These are phyloP conservation scores for Eucalyptus lansdowneana DNA, from an alignment of 345 rosid species.

Conservation along the genomic window DNA sequence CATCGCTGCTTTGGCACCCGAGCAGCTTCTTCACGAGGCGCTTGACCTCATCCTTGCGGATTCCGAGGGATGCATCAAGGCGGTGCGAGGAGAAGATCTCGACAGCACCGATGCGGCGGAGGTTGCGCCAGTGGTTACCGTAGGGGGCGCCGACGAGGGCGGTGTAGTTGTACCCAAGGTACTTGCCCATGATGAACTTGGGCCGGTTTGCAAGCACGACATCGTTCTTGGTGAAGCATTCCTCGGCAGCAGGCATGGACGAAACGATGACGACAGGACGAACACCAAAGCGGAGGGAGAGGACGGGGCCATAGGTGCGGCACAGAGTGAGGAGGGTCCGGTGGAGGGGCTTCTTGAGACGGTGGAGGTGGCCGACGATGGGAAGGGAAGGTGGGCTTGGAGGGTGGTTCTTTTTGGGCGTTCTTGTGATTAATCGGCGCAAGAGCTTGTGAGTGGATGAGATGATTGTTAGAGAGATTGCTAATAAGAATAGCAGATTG, in stretches of 20 bases:
- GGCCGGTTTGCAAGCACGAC: slow-evolving; percentile 46
- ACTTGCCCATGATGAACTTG: neutral
- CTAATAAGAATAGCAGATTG: neutral
- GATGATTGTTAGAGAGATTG: neutral
- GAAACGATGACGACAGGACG: slow-evolving; percentile 18
- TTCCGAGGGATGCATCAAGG: slow-evolving; percentile 1
- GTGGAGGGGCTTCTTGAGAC: slow-evolving; percentile 26
- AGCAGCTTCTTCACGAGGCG: slow-evolving; percentile 12
- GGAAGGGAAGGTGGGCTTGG: slow-evolving; percentile 37
- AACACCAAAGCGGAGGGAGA: slow-evolving; percentile 22
- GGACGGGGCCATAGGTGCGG: slow-evolving; percentile 17
- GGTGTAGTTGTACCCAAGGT: slow-evolving; percentile 24
- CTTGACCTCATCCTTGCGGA: slow-evolving; percentile 27
- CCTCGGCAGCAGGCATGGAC: slow-evolving; percentile 12
- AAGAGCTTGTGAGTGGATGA: neutral
- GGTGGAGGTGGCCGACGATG: slow-evolving; percentile 46
- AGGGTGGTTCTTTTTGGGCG: slow-evolving; percentile 12
- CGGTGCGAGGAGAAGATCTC: slow-evolving; percentile 31
- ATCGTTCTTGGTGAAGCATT: slow-evolving; percentile 48
- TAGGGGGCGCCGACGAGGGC: slow-evolving; percentile 10
- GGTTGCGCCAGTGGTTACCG: slow-evolving; percentile 53
- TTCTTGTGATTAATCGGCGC: neutral
- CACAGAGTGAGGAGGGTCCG: slow-evolving; percentile 14
- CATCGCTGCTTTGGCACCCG: neutral
- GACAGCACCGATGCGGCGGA: slow-evolving; percentile 24